Conservation (phyloP, 495 filamentous ascomycete species). For the Penicillium angulare region DNA sequence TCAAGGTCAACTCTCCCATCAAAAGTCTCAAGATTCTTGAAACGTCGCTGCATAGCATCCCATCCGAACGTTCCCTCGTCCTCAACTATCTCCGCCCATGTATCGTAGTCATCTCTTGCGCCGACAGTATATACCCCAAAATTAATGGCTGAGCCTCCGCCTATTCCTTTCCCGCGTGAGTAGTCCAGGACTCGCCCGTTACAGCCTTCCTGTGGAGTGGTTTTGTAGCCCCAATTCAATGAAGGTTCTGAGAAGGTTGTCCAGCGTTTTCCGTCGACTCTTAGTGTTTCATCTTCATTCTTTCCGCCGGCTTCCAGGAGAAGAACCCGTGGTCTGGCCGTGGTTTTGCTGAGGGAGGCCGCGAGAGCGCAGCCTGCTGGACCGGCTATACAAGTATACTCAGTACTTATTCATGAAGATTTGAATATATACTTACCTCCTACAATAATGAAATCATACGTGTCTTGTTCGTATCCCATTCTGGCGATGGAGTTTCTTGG, state of each 20-base stretch:
- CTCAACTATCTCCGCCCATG: conserved; percentile 43
- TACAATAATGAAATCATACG: conserved; percentile 56
- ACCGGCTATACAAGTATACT: conserved; percentile 43
- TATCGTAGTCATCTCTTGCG: conserved; percentile 58
- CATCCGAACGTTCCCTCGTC: conserved; percentile 49
- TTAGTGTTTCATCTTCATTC: conserved; percentile 46
- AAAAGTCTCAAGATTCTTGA: conserved; percentile 55
- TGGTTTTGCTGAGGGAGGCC: conserved; percentile 41
- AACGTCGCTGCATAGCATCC: conserved; percentile 44
- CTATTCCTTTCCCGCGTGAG: conserved; percentile 57
- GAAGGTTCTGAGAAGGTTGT: conserved; percentile 43
- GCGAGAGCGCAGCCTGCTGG: conserved; percentile 55
- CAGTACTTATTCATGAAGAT: neutral
- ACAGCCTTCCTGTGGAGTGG: conserved; percentile 51
- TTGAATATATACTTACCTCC: conserved; percentile 39
- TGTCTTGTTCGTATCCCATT: neutral
- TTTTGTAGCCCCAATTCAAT: conserved; percentile 63
- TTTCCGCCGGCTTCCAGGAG: conserved; percentile 57
- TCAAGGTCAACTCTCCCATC: conserved; percentile 35
- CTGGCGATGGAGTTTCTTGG: neutral
- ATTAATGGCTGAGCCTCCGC: conserved; percentile 63
- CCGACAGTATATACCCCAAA: conserved; percentile 60
- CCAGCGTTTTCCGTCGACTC: conserved; percentile 53
- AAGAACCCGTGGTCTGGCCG: conserved; percentile 47
- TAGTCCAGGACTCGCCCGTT: conserved; percentile 53